Conservation (phyloP, 352 stramenopile genomes). For the Aphanomyces euteiches region DNA sequence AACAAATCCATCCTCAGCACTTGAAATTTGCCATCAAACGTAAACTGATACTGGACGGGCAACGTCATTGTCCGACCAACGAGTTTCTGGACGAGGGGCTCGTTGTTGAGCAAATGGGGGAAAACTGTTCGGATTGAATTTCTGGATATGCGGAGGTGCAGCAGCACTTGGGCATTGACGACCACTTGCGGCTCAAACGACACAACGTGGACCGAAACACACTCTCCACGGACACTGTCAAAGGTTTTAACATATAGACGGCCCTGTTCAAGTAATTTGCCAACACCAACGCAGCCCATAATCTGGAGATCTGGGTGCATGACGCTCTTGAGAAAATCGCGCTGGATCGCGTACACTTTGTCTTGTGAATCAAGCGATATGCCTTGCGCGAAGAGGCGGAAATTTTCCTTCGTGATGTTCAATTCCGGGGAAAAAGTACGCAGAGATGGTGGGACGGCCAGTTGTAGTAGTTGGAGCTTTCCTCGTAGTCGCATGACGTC, state of each 20-base stretch:
- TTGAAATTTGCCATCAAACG: neutral
- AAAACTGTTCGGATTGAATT: constrained; percentile 8
- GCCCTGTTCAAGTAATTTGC: constrained; percentile 9
- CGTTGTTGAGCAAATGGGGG: constrained; percentile 23
- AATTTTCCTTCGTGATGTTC: constrained; percentile 12
- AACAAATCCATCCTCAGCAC: neutral
- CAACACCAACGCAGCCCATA: constrained; percentile 14
- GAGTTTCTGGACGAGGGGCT: constrained; percentile 16
- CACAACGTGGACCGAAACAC: neutral
- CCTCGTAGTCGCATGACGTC: constrained; percentile 23
- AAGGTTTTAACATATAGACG: constrained; percentile 7
- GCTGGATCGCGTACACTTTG: neutral
- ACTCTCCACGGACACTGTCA: neutral
- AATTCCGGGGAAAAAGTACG: constrained; percentile 1
- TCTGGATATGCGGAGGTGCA: constrained; percentile 14
- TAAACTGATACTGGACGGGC: constrained; percentile 16
- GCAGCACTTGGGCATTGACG: neutral
- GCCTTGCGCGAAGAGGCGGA: constrained; percentile 19
- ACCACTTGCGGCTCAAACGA: neutral
- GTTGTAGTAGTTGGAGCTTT: neutral
- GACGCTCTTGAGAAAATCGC: constrained; percentile 2
- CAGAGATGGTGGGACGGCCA: neutral
- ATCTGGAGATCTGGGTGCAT: constrained; percentile 7
- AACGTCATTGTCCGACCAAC: constrained; percentile 6
- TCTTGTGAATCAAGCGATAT: neutral